A percentile compares a stretch with the other conserved stretches of the same genome.
phyloP scores from a whole-genome alignment of 805 yeast species.

The Ogataea philodendri region DNA sequence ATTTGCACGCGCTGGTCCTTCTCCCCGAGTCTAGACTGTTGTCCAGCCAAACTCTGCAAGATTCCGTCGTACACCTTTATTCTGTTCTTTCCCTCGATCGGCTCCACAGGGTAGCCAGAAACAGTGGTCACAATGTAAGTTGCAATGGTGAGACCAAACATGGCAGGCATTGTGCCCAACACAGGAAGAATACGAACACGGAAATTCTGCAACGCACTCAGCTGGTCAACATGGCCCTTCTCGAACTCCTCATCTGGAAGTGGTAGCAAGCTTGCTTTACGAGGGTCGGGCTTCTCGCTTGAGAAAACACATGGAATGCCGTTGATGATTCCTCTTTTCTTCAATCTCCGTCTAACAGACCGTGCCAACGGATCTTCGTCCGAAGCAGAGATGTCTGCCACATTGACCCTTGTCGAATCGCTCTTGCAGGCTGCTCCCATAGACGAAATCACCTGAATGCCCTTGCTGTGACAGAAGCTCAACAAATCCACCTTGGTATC shows the following conservation, averaged over 20 bases:
- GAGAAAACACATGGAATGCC: conserved; percentile 89
- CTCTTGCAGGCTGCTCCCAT: conserved; percentile 98
- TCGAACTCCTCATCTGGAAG: conserved; percentile 77
- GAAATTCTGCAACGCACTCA: conserved; percentile 84
- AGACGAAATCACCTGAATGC: conserved; percentile 74
- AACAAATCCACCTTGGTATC: conserved; percentile 94
- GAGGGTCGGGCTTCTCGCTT: conserved; percentile 95
- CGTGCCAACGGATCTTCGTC: conserved; percentile 94
- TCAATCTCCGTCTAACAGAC: conserved; percentile 78
- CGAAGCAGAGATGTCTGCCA: conserved; percentile 84
- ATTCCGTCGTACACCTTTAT: conserved; percentile 81
- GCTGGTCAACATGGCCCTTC: conserved; percentile 81
- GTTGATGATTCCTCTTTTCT: conserved; percentile 68
- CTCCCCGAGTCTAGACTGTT: conserved; percentile 74
- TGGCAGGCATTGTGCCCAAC: conserved; percentile 94
- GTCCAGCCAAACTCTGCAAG: conserved; percentile 81
- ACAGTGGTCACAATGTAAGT: conserved; percentile 75
- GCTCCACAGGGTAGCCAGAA: conserved; percentile 88
- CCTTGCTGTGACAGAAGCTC: conserved; percentile 61
- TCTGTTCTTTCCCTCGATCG: conserved; percentile 86
- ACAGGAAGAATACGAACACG: conserved; percentile 95
- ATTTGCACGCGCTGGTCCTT: conserved; percentile 75
- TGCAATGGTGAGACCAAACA: conserved; percentile 89
- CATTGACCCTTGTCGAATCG: conserved; percentile 87
- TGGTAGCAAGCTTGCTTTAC: conserved; percentile 85